phyloP scores from a whole-genome alignment of 2,329 filamentous ascomycete genomes.

The Apiospora phragmitis region DNA sequence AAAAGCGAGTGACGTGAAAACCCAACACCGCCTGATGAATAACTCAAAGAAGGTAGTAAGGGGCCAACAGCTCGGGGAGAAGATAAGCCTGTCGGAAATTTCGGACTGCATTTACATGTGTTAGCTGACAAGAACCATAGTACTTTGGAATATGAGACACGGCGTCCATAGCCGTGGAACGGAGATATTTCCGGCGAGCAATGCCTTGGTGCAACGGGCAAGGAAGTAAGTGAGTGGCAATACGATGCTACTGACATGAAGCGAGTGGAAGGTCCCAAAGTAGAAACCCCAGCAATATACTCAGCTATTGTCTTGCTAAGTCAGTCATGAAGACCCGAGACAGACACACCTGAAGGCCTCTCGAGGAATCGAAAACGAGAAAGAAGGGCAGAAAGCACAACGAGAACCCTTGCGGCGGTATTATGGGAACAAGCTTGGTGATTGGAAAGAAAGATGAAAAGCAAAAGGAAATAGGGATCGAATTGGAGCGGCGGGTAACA shows the following conservation, averaged over 20 bases:
- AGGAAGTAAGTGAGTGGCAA: neutral
- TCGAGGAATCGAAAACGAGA: neutral
- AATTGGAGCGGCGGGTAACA: neutral
- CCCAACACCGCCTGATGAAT: neutral
- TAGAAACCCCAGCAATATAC: neutral
- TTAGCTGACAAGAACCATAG: neutral
- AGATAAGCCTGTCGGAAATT: neutral
- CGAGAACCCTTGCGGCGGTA: neutral
- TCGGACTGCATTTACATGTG: neutral
- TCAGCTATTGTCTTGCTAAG: neutral
- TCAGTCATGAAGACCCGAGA: neutral
- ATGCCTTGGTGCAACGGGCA: neutral
- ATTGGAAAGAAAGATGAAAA: neutral
- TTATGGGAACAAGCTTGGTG: neutral
- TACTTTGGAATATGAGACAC: neutral
- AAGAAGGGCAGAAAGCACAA: neutral
- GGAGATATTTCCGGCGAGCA: neutral
- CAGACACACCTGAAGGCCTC: neutral
- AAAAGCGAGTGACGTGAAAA: slow-evolving; percentile 4
- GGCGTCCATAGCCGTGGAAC: neutral
- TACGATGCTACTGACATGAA: neutral
- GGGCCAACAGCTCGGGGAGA: neutral
- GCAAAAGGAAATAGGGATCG: neutral
- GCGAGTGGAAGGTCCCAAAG: slow-evolving; percentile 8
- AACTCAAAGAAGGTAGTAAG: neutral